phyloP scores from a whole-genome alignment of 1,284 basidiomycete genomes.

The Malassezia dermatis region DNA sequence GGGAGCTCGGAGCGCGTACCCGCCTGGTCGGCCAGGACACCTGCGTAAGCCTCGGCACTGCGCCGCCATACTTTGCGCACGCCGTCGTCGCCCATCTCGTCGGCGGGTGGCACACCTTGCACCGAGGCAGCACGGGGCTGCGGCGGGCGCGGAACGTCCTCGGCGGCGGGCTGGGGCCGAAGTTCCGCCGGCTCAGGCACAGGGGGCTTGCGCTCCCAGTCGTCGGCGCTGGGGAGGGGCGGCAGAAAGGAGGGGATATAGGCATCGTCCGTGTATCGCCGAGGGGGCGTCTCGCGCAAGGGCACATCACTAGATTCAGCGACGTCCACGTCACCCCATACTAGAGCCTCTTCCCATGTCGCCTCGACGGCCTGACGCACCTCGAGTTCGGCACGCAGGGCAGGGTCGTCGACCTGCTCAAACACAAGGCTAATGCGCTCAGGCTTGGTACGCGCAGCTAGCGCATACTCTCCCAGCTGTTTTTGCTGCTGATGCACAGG shows the following conservation, averaged over 20 bases:
- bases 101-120: not conserved
- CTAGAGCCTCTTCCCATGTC: not conserved
- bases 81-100: conserved; percentile 10
- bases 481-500: not conserved
- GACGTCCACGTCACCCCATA: not conserved
- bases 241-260: conserved; percentile 14
- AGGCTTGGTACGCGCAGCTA: not conserved
- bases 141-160: not conserved
- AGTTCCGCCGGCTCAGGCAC: not conserved
- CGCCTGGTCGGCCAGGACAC: conserved; percentile 1
- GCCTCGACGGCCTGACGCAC: not conserved
- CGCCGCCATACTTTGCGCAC: conserved; percentile 12
- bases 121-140: not conserved
- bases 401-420: not conserved
- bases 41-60: not conserved
- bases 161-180: not conserved
- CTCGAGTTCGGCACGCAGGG: conserved; percentile 2
- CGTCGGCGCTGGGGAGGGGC: not conserved
- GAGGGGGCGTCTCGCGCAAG: too few species aligned
- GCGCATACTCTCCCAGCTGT: not conserved
- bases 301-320: not conserved
- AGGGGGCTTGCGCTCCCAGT: not conserved
- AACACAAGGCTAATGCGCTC: not conserved
- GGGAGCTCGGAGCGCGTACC: conserved; percentile 1
- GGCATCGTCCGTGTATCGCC: not conserved